Percentiles rank a stretch among this genome's conserved stretches.
These are phyloP conservation scores for Podila verticillata DNA, from an alignment of 192 early-diverging fungal genomes.

Conservation along the genomic window DNA sequence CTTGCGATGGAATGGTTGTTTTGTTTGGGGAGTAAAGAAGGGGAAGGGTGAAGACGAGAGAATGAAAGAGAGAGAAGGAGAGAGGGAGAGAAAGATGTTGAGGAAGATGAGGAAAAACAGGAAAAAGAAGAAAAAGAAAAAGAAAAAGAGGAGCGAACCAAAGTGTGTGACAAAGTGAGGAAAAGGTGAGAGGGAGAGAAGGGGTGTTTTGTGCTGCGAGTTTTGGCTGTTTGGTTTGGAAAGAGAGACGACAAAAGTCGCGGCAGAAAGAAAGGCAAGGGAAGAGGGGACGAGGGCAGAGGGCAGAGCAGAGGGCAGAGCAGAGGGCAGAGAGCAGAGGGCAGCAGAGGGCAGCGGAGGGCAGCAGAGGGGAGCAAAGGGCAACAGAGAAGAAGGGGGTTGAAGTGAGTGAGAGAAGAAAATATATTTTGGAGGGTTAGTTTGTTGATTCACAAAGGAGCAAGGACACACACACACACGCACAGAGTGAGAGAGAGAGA, in stretches of 20 bases:
- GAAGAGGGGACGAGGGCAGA: no score
- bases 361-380: no score
- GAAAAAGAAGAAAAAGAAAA: slow-evolving; percentile 4
- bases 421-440: neutral
- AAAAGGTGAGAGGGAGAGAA: neutral
- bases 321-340: neutral
- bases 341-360: no score
- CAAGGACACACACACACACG: no score
- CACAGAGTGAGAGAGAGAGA: neutral
- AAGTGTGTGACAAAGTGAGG: neutral
- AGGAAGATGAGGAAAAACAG: neutral
- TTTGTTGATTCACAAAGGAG: neutral
- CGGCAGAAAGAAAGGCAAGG: no score
- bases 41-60: neutral
- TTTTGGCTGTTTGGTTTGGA: no score
- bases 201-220: neutral
- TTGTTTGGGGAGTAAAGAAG: neutral
- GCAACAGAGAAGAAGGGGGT: neutral
- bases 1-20: neutral
- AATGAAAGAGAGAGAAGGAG: neutral
- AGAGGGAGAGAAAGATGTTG: slow-evolving; percentile 1
- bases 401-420: neutral
- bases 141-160: neutral
- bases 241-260: no score
- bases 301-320: no score